Evolutionary conservation across 75 land plant species (phyloP).

Genomic region (Larix kaempferi): DNA sequence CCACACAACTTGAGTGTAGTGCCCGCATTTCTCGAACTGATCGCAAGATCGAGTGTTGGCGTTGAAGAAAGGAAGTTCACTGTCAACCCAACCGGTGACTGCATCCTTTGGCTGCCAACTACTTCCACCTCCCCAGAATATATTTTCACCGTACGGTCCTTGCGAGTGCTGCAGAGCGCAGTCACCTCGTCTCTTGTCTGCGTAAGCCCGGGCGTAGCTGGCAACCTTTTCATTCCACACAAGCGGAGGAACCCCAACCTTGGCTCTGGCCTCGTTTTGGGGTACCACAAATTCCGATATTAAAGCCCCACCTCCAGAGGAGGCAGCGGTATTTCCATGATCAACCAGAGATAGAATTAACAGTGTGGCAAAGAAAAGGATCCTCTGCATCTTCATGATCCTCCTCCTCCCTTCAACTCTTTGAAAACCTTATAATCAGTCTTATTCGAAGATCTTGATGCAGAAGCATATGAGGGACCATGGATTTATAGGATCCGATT

Average conservation of each 20-base stretch:
- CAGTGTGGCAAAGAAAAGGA: no score
- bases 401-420: no score
- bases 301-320: no score
- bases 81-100: slow-evolving; percentile 33
- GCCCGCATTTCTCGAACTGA: slow-evolving; percentile 40
- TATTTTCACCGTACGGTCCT: slow-evolving; percentile 36
- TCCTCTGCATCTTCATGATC: no score
- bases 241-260: slow-evolving; percentile 21
- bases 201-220: slow-evolving; percentile 34
- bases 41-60: slow-evolving; percentile 38
- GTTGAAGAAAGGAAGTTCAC: slow-evolving; percentile 33
- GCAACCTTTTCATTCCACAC: slow-evolving; percentile 30
- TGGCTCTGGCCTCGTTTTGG: slow-evolving; percentile 31
- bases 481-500: no score
- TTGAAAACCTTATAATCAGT: no score
- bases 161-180: slow-evolving; percentile 24
- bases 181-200: slow-evolving; percentile 10
- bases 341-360: no score
- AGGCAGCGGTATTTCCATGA: no score
- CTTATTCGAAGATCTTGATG: no score
- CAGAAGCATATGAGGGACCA: no score
- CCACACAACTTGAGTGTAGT: slow-evolving; percentile 65
- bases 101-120: slow-evolving; percentile 37
- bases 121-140: slow-evolving; percentile 39
- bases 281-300: slow-evolving; percentile 13